Evolutionary conservation across 768 basidiomycete species (phyloP).

Genomic region (Rubroboletus satanas): DNA sequence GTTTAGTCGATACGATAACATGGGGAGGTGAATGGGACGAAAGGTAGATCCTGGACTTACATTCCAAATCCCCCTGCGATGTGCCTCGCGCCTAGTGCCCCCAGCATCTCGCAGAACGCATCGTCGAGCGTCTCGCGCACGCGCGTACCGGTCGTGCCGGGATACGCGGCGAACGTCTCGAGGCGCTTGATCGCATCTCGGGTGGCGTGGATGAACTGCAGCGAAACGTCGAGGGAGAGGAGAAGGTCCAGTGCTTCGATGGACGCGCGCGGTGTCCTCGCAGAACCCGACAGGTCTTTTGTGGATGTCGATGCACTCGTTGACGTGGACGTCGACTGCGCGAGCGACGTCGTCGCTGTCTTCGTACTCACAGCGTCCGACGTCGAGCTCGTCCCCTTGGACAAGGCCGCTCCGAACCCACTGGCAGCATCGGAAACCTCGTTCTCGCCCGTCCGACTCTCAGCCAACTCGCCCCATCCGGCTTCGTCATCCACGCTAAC

Average conservation of each 20-base stretch:
- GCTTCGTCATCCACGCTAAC: constrained; percentile 16
- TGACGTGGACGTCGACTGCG: not conserved
- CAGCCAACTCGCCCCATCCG: constrained; percentile 23
- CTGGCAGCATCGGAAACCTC: not conserved
- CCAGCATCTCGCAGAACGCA: constrained; percentile 80
- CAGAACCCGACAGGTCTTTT: not conserved
- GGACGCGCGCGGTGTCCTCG: not conserved
- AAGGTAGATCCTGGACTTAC: constrained; percentile 39
- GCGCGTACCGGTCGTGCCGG: constrained; percentile 79
- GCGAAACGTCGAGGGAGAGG: constrained; percentile 85
- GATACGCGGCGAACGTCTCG: constrained; percentile 86
- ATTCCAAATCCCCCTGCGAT: constrained; percentile 72
- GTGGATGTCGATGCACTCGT: not conserved
- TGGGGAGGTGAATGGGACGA: not conserved
- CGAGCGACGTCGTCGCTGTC: not conserved
- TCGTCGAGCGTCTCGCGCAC: constrained; percentile 95
- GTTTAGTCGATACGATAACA: not conserved
- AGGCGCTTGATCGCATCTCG: constrained; percentile 89
- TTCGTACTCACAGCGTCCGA: not conserved
- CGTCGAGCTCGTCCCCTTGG: not conserved
- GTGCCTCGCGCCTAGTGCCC: constrained; percentile 74
- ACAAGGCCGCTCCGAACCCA: not conserved
- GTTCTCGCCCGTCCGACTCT: constrained; percentile 1
- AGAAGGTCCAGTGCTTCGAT: constrained; percentile 69
- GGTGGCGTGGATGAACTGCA: constrained; percentile 90